A percentile compares a stretch with the other conserved stretches of the same genome.
Evolutionary conservation across 352 stramenopile species (phyloP).

Genomic region (Phytopythium vexans): DNA sequence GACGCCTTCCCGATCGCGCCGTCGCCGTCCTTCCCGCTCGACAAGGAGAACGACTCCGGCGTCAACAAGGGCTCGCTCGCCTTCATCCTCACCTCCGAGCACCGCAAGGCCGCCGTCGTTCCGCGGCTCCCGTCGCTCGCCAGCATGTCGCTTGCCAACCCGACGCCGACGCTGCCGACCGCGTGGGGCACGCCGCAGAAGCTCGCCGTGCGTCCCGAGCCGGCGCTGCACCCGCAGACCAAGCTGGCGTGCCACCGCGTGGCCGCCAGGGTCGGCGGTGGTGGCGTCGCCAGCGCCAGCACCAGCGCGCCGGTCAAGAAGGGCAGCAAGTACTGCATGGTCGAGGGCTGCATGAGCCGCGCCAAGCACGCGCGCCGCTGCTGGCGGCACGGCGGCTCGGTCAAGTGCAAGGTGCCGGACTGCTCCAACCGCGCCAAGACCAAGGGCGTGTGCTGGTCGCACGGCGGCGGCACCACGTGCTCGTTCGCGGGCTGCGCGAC

Average conservation of each 20-base stretch:
- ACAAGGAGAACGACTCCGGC: background rate
- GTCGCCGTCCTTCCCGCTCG: background rate
- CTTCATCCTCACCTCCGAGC: conserved; percentile 40
- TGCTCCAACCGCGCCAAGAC: conserved; percentile 57
- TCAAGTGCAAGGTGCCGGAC: conserved; percentile 55
- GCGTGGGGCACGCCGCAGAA: conserved; percentile 32
- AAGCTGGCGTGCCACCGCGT: background rate
- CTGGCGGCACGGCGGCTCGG: conserved; percentile 56
- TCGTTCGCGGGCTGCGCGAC: conserved; percentile 36
- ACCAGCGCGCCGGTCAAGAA: conserved; percentile 31
- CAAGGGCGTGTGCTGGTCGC: conserved; percentile 60
- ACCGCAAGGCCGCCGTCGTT: conserved; percentile 14
- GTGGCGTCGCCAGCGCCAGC: too few species aligned
- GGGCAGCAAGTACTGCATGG: conserved; percentile 53
- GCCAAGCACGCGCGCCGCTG: conserved; percentile 50
- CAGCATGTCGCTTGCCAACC: conserved; percentile 24
- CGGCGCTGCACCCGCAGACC: conserved; percentile 1
- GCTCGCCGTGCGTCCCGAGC: conserved; percentile 21
- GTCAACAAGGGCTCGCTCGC: conserved; percentile 51
- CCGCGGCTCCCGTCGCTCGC: conserved; percentile 19
- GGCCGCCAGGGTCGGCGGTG: too few species aligned
- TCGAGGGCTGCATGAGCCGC: conserved; percentile 46
- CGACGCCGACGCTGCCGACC: conserved; percentile 17
- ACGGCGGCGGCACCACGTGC: conserved; percentile 53
- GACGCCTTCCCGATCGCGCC: conserved; percentile 1